Evolutionary conservation across 2,329 filamentous ascomycete genomes (phyloP), one percentile per base, ranked within the genome.

Genomic region (Neonectria coccinea): DNA sequence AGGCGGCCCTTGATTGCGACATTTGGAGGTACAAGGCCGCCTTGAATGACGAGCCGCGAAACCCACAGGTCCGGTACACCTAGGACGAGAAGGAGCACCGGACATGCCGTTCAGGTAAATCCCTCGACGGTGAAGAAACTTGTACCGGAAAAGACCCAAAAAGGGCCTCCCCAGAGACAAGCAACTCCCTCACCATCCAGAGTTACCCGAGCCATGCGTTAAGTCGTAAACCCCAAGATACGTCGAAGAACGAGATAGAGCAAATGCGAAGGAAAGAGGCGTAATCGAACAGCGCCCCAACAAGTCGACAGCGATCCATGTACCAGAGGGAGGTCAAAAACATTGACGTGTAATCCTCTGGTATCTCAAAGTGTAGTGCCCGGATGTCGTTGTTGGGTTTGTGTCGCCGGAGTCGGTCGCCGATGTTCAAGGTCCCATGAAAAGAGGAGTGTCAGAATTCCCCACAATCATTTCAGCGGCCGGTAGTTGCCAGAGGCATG

Each of bases 201-300:
- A 73, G 67, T 65, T 67, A 75, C 76, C 79, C 77, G 77, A 82
- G 80, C 79, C 79, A 81, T 77, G 70, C 68, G 67, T 76, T 65
- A 78, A 76, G 71, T 77, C 73, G 73, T 77, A 59, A 78, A 74
- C 70, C 68, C 70, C 64, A 72, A 76, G 68, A 77, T 74, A 70
- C 72, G 77, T 80, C 77, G 77, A 80, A 82, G 78, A 81, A 79
- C 79, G 72, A 80, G 78, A 80, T 79, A 79, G 74, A 79, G 75
- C 76, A 77, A 72, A 74, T 76, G 77, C 72, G 74, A 75, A 71
- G 65, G 74, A 74, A 78, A 74, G 63, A 72, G 65, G 70, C 70
- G 62, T 69, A 57, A 67, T 64, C 66, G 69, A 68, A 66, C 66
- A 60, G 70, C 67, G 73, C 65, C 62, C 68, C 64, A 71, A 72